Percentiles rank a stretch among this genome's conserved stretches.
Evolutionary conservation across 805 yeast genomes (phyloP).

Genomic region (Yarrowia sp.): DNA sequence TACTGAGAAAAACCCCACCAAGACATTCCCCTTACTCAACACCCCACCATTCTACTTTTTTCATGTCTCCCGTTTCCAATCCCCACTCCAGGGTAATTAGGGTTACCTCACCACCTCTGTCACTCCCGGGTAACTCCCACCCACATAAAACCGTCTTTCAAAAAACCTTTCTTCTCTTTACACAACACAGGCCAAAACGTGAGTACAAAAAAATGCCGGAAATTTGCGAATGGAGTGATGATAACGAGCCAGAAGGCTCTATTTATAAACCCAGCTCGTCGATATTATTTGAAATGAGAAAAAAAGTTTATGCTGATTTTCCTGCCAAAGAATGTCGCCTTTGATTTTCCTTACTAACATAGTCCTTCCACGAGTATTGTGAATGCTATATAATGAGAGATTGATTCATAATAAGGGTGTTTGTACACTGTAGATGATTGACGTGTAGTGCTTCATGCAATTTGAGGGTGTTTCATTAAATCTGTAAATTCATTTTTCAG

Average conservation of each 20-base stretch:
- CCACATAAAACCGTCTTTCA: neutral
- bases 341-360: neutral
- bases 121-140: slow-evolving; percentile 22
- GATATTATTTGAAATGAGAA: slow-evolving; percentile 41
- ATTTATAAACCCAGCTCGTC: slow-evolving; percentile 42
- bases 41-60: too few relatives aligned
- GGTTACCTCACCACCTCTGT: neutral
- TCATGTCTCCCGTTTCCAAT: neutral
- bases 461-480: too few relatives aligned
- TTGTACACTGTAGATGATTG: too few relatives aligned
- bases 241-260: slow-evolving; percentile 41
- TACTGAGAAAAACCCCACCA: too few relatives aligned
- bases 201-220: neutral
- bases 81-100: slow-evolving; percentile 17
- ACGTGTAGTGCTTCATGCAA: too few relatives aligned
- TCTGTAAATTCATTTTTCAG: too few relatives aligned
- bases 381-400: neutral
- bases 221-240: slow-evolving; percentile 36
- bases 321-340: neutral
- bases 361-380: neutral
- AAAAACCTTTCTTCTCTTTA: slow-evolving; percentile 8
- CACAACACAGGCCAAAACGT: slow-evolving; percentile 20
- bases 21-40: too few relatives aligned
- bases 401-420: neutral
- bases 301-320: slow-evolving; percentile 40